Base-by-base conservation (phyloP, 129 eudicot species). In the Lactuca sativa region DNA sequence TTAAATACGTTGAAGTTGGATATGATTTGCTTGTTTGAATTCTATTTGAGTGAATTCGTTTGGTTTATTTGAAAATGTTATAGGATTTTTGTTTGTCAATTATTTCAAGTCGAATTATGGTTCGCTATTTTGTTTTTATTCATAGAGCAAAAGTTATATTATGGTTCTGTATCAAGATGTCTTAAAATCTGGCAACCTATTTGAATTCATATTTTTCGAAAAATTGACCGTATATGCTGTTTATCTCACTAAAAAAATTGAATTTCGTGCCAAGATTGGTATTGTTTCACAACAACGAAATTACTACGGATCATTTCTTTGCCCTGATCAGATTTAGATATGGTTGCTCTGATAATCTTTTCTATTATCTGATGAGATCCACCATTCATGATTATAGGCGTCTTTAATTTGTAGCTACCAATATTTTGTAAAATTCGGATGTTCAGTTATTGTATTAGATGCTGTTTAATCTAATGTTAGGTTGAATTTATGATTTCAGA, bases 241-340 rank as follows among this genome's bases (percentile, higher is more conserved):
- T 40, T 40, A 40, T 7, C 8, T 40, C 44, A 40, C 44, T 40
- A 4, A 2, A 40, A 40, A 40, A 40, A 40, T 4, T 40, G 44
- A 0, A 11, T 11, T 11, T 11, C 0, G 12, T 47, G n/a, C 15
- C 5, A 47, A 47, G n/a, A 12, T 12, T 47, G 15, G n/a, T 47
- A 47, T 47, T 47, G 52, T 36, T 36, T 36, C 38, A 36, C 6
- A 36, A 36, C 5, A 36, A 36, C 38, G 38, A 36, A 4, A 36
- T 3, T 4, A 36, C 6, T 44, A 13, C 15, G 52, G 52, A 12
- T 47, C n/a, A 10, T 47, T 47, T 11, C 52, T 25, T 56, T 44
- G 37, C 60, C 7, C 9, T 48, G 62, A 57, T 56, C 52, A 33
- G 58, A 65, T 54, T 65, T 16, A 59, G 82, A 82, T 78, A 70